phyloP scores from a whole-genome alignment of 2,329 filamentous ascomycete species.

The Trichophyton rubrum region DNA sequence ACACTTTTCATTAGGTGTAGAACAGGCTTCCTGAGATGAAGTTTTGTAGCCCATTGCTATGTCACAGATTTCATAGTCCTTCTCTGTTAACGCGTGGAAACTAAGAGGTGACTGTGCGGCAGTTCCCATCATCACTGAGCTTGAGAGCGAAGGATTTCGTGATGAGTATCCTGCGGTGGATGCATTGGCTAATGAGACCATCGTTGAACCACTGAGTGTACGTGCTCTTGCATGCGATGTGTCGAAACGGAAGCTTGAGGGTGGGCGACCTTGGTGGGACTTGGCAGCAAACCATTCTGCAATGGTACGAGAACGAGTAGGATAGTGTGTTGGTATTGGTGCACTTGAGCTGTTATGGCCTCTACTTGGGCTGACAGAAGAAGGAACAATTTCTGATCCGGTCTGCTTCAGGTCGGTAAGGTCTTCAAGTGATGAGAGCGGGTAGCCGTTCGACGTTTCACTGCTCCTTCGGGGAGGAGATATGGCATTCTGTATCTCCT shows the following conservation, averaged over 20 bases:
- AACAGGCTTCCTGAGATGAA: conserved; percentile 11
- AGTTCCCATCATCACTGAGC: conserved; percentile 15
- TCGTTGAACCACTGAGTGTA: conserved; percentile 26
- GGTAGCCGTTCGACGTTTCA: neutral
- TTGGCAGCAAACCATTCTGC: conserved; percentile 1
- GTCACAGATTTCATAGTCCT: conserved; percentile 14
- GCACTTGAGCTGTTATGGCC: neutral
- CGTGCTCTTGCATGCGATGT: conserved; percentile 13
- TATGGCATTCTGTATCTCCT: neutral
- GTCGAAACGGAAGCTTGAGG: neutral
- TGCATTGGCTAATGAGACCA: conserved; percentile 21
- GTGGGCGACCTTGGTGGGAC: conserved; percentile 1
- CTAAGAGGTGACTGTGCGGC: conserved; percentile 12
- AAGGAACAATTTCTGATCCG: neutral
- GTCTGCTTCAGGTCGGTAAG: neutral
- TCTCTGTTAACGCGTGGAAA: conserved; percentile 12
- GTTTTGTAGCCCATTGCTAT: conserved; percentile 7
- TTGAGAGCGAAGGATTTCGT: conserved; percentile 22
- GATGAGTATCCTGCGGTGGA: conserved; percentile 15
- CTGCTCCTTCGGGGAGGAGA: neutral
- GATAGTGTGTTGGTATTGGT: neutral
- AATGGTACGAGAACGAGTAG: neutral
- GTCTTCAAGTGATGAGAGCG: neutral
- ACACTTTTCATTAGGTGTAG: conserved; percentile 15
- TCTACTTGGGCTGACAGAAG: neutral